Evolutionary conservation across 345 rosid species (phyloP), one percentile per base, ranked within the genome.

Genomic region (Gynandropsis gynandra): DNA sequence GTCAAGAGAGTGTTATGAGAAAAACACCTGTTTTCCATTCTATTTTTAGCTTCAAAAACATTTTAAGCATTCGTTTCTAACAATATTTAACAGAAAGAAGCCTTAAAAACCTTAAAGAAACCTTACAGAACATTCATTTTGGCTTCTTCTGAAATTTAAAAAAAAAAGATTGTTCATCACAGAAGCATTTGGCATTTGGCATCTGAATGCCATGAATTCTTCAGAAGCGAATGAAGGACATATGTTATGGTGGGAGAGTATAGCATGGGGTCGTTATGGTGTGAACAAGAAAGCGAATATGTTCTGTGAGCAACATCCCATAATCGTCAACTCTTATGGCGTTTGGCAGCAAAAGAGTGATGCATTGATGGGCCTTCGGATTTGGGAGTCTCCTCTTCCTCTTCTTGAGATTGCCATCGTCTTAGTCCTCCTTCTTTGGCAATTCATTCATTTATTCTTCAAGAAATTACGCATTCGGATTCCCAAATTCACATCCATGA

Each of bases 401-500:
- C 52, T 50, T 58, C 64, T 68, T 0, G 64, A 68, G 47, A 5
- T 57, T 9, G 33, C 47, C 16, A 62, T 68, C 33, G 16, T 68
- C 35, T 1, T 51, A 0, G 35, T 62, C 16, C 57, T 62, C 32
- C 5, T 62, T 10, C 31, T 62, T 42, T 68, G 72, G 72, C 72
- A 62, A 57, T 4, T 16, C 21, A 37, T 63, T 47, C 9, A 36
- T 29, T 14, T 68, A 56, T 16, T 68, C 18, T 57, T 62, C 47
- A 57, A 18, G 56, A 62, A 52, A 16, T 17, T 62, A 8, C 56
- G 72, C 16, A 8, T 68, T 29, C 9, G 17, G 0, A 34, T 65
- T 46, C 70, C 70, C 10, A 56, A 68, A 24, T 57, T 68, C 61
- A 27, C 72, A 12, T 57, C 68, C 39, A 63, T 56, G 68, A 68